These are phyloP conservation scores for Pyrenula aspistea DNA, from an alignment of 495 filamentous ascomycete genomes.

Conservation along the genomic window DNA sequence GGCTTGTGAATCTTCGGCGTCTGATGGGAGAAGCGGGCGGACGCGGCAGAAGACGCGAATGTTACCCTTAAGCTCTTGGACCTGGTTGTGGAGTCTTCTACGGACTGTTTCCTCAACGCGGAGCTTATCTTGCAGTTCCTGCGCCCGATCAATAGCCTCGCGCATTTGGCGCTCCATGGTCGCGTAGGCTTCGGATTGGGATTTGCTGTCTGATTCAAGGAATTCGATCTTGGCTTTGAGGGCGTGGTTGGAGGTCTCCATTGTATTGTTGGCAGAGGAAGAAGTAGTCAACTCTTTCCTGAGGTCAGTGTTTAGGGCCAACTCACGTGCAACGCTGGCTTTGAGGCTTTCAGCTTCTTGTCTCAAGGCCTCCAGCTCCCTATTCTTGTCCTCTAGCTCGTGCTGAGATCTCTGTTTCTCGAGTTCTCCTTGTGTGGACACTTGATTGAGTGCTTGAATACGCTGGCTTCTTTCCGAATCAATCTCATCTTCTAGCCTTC, in stretches of 20 bases:
- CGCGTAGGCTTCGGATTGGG: slow-evolving; percentile 69
- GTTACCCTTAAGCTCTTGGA: slow-evolving; percentile 97
- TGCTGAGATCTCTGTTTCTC: slow-evolving; percentile 53
- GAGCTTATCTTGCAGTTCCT: slow-evolving; percentile 66
- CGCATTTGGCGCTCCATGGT: slow-evolving; percentile 64
- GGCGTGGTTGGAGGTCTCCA: slow-evolving; percentile 64
- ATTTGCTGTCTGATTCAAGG: slow-evolving; percentile 76
- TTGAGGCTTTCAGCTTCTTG: slow-evolving; percentile 39
- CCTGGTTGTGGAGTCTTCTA: slow-evolving; percentile 90
- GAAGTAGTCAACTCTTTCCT: slow-evolving; percentile 52
- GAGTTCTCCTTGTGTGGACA: slow-evolving; percentile 45
- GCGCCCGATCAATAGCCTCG: slow-evolving; percentile 57
- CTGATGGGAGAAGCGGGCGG: slow-evolving; percentile 56
- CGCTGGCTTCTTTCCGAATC: slow-evolving; percentile 50
- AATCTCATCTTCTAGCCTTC: slow-evolving; percentile 41
- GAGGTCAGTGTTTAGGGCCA: slow-evolving; percentile 37
- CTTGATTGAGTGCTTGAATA: slow-evolving; percentile 51
- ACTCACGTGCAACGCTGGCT: slow-evolving; percentile 52
- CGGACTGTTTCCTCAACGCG: slow-evolving; percentile 84
- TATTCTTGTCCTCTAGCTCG: slow-evolving; percentile 49
- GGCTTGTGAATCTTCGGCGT: slow-evolving; percentile 45
- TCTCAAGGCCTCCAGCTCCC: slow-evolving; percentile 42
- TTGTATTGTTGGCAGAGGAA: slow-evolving; percentile 44
- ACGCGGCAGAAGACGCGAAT: slow-evolving; percentile 97
- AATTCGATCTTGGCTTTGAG: slow-evolving; percentile 72